Evolutionary conservation across 2,329 filamentous ascomycete genomes (phyloP), one percentile per base, ranked within the genome.

Genomic region (Talaromyces sp.): DNA sequence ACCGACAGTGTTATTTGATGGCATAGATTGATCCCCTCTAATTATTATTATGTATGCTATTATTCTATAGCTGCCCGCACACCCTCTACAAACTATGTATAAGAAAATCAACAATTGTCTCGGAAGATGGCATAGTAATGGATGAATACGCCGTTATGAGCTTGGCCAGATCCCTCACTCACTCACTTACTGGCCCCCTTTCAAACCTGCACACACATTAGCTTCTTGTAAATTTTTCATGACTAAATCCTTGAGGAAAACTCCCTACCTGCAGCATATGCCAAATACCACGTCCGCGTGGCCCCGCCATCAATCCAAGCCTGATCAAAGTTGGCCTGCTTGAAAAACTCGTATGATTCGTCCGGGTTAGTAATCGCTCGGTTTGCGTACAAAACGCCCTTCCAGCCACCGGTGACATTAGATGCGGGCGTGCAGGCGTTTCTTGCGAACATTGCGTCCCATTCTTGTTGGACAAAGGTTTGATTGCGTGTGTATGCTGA

Each of bases 221-320:
- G 56, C 55, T 48, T 56, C 19, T 27, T 10, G 24, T 35, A 27
- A 58, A 2, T 3, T 14, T 2, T 24, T 8, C 21, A 55, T 29
- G 14, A 27, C 10, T 12, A 43, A 24, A 38, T 6, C n/a, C 2
- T n/a, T 38, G 12, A n/a, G 32, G 17, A 17, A 35, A 38, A 38
- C 3, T 8, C 6, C 60, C 68, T 72, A 86, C 89, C 88, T 65
- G 90, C 91, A 67, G 87, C 81, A 74, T 87, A 91, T 46, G 88
- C 87, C 75, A 95, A 75, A 77, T 92, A 95, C 91, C 91, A 96
- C 29, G 90, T 93, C 74, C 86, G 78, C 68, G 87, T 89, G 2
- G 90, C 91, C 17, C 94, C 93, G 0, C 90, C 91, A 75, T 97
- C 78, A 58, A 80, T 73, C 83, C 85, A 91, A 48, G 75, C 74